Percentiles rank a stretch among this genome's conserved stretches.
These are phyloP conservation scores for Aspergillus hortae DNA, from an alignment of 2,329 filamentous ascomycete genomes.

Conservation along the genomic window DNA sequence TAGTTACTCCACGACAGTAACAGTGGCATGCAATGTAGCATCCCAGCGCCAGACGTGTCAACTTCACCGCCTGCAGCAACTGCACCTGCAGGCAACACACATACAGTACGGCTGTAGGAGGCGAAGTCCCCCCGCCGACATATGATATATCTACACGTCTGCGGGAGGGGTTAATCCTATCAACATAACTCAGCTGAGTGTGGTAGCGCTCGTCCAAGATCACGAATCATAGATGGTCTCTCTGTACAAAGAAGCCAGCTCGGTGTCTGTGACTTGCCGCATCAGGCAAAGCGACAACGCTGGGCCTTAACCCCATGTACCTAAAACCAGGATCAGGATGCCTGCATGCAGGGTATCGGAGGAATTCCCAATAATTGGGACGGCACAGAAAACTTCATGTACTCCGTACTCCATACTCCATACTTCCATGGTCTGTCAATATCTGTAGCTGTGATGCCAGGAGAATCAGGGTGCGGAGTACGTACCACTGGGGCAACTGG, in stretches of 20 bases:
- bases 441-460: too few relatives aligned
- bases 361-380: too few relatives aligned
- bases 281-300: background rate
- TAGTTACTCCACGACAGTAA: too few relatives aligned
- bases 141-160: conserved; percentile 1
- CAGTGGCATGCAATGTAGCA: too few relatives aligned
- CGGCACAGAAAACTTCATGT: too few relatives aligned
- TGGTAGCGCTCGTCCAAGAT: background rate
- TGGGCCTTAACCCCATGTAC: background rate
- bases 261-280: background rate
- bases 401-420: too few relatives aligned
- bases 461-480: too few relatives aligned
- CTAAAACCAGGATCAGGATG: too few relatives aligned
- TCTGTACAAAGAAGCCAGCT: background rate
- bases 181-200: background rate
- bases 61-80: background rate
- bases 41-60: background rate
- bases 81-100: background rate
- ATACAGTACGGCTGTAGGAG: background rate
- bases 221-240: background rate
- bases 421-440: too few relatives aligned
- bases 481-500: too few relatives aligned
- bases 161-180: background rate
- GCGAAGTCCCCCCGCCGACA: background rate
- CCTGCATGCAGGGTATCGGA: too few relatives aligned